These are phyloP conservation scores for Suhomyces emberorum DNA, from an alignment of 805 yeast species.

Conservation along the genomic window DNA sequence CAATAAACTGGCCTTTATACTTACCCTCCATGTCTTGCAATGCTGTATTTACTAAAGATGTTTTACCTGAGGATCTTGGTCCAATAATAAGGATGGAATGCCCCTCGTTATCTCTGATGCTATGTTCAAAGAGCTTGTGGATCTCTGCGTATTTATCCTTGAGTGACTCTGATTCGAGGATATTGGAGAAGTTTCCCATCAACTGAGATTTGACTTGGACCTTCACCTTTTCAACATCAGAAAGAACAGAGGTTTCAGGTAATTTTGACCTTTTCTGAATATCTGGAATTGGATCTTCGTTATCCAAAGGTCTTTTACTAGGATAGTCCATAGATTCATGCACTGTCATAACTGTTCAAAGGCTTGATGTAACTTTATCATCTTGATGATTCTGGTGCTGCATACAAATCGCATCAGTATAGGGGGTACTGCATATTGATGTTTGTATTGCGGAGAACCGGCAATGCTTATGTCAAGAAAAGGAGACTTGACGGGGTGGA, in stretches of 20 bases:
- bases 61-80: constrained; percentile 75
- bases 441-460: too few species aligned
- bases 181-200: constrained; percentile 14
- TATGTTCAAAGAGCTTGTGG: constrained; percentile 55
- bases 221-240: constrained; percentile 15
- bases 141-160: constrained; percentile 47
- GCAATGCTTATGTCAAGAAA: too few species aligned
- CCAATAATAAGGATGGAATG: constrained; percentile 81
- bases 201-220: constrained; percentile 20
- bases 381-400: too few species aligned
- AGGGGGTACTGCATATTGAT: too few species aligned
- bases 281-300: neutral
- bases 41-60: constrained; percentile 58
- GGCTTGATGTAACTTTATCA: too few species aligned
- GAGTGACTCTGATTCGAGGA: constrained; percentile 13
- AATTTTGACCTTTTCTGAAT: neutral
- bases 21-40: constrained; percentile 40
- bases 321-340: too few species aligned
- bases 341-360: too few species aligned
- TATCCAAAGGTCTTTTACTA: neutral
- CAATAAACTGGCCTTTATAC: constrained; percentile 52
- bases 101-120: constrained; percentile 68
- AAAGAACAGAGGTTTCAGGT: neutral
- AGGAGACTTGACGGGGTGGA: too few species aligned
- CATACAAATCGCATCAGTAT: too few species aligned